Conservation (phyloP, 1,284 basidiomycete species). For the Ganoderma boninense region DNA sequence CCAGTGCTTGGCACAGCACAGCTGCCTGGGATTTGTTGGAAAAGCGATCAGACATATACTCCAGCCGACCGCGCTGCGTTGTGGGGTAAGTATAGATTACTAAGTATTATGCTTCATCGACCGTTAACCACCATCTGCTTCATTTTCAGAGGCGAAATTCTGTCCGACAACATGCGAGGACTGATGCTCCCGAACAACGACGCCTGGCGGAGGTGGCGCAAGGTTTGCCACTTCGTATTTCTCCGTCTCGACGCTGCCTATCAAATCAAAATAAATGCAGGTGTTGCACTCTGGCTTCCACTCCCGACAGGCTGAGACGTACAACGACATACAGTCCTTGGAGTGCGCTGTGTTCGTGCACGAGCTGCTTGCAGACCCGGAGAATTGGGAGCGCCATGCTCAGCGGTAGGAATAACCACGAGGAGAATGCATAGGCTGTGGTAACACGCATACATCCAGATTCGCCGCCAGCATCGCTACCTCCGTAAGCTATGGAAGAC, state of each 20-base stretch:
- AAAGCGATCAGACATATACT: conserved; percentile 59
- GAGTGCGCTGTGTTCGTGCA: conserved; percentile 56
- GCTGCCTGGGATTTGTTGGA: conserved; percentile 63
- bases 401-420: conserved; percentile 45
- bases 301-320: conserved; percentile 49
- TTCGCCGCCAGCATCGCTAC: conserved; percentile 57
- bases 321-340: conserved; percentile 58
- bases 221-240: conserved; percentile 41
- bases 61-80: conserved; percentile 58
- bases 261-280: conserved; percentile 36
- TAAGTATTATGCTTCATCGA: background rate
- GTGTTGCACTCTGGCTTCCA: conserved; percentile 56
- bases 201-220: conserved; percentile 59
- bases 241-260: background rate
- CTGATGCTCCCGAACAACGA: conserved; percentile 57
- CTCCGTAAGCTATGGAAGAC: conserved; percentile 54
- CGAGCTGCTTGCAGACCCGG: conserved; percentile 51
- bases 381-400: conserved; percentile 51
- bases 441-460: conserved; percentile 32
- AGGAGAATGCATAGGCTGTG: background rate
- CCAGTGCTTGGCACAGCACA: conserved; percentile 57
- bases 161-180: conserved; percentile 57
- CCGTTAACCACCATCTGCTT: background rate
- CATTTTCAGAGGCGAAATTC: conserved; percentile 50
- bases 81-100: conserved; percentile 42